These are phyloP conservation scores for Smittium mucronatum DNA, from an alignment of 371 early-diverging fungal genomes.

Conservation along the genomic window DNA sequence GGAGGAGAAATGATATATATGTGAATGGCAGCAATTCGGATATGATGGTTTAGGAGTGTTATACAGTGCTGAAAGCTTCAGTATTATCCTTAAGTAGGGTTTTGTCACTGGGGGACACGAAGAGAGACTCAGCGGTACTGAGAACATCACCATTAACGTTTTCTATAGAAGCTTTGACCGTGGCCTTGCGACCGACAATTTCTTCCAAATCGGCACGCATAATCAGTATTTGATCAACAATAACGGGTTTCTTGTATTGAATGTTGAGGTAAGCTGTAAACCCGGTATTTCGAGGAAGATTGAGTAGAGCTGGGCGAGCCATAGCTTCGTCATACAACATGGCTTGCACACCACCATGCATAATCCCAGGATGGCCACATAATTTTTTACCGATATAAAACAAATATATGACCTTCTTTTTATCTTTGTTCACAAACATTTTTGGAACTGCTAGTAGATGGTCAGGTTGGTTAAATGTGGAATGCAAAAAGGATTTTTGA, in stretches of 20 bases:
- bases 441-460: constrained; percentile 26
- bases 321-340: constrained; percentile 54
- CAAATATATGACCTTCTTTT: constrained; percentile 28
- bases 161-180: constrained; percentile 47
- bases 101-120: constrained; percentile 42
- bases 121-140: constrained; percentile 52
- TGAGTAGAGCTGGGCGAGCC: constrained; percentile 38
- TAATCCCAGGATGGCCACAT: constrained; percentile 51
- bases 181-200: constrained; percentile 61
- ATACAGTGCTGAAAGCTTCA: constrained; percentile 6
- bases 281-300: constrained; percentile 49
- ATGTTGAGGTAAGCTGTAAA: constrained; percentile 64
- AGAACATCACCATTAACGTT: constrained; percentile 38
- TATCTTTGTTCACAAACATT: constrained; percentile 27
- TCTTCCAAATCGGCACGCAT: constrained; percentile 42
- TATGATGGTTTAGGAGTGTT: too few species aligned
- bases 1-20: too few species aligned
- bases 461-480: constrained; percentile 20
- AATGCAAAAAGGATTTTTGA: constrained; percentile 15
- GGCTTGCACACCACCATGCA: constrained; percentile 56
- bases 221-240: constrained; percentile 47
- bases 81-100: constrained; percentile 22
- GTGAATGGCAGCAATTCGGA: too few species aligned
- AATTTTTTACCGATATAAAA: constrained; percentile 29
- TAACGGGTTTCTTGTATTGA: constrained; percentile 50